Conservation (phyloP, 495 filamentous ascomycete genomes). For the Daldinia caldariorum region DNA sequence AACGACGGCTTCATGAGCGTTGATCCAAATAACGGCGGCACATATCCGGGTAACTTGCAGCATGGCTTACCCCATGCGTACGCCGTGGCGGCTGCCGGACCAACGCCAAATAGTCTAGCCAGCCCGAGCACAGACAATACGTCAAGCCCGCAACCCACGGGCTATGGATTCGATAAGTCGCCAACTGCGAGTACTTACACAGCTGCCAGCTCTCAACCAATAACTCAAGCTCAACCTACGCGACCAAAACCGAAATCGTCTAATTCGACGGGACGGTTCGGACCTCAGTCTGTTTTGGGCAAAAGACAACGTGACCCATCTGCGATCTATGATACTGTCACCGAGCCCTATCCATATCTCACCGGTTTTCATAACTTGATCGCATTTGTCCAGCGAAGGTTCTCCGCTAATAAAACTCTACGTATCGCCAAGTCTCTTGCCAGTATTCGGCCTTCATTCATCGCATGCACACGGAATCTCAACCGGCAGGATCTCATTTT, state of each 20-base stretch:
- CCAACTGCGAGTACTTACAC: constrained; percentile 56
- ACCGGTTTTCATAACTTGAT: constrained; percentile 89
- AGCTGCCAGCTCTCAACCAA: constrained; percentile 41
- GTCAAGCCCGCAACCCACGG: constrained; percentile 57
- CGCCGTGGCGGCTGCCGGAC: constrained; percentile 58
- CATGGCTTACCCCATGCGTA: constrained; percentile 63
- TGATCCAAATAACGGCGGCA: constrained; percentile 50
- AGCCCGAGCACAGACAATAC: constrained; percentile 62
- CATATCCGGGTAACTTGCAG: constrained; percentile 60
- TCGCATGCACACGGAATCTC: constrained; percentile 83
- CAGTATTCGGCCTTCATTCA: constrained; percentile 90
- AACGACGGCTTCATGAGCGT: constrained; percentile 54
- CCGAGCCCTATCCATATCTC: constrained; percentile 89
- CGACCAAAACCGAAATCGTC: constrained; percentile 55
- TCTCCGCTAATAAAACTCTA: constrained; percentile 71
- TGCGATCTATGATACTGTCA: constrained; percentile 86
- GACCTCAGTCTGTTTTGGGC: constrained; percentile 62
- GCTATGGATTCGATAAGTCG: constrained; percentile 57
- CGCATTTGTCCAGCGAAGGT: constrained; percentile 80
- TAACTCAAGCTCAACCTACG: constrained; percentile 41
- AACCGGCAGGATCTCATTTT: constrained; percentile 90
- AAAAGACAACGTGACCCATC: constrained; percentile 74
- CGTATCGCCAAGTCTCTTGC: constrained; percentile 88
- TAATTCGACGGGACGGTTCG: constrained; percentile 53
- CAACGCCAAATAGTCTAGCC: constrained; percentile 55